Conservation (phyloP, 2,329 filamentous ascomycete genomes). For the Beauveria sp. region DNA sequence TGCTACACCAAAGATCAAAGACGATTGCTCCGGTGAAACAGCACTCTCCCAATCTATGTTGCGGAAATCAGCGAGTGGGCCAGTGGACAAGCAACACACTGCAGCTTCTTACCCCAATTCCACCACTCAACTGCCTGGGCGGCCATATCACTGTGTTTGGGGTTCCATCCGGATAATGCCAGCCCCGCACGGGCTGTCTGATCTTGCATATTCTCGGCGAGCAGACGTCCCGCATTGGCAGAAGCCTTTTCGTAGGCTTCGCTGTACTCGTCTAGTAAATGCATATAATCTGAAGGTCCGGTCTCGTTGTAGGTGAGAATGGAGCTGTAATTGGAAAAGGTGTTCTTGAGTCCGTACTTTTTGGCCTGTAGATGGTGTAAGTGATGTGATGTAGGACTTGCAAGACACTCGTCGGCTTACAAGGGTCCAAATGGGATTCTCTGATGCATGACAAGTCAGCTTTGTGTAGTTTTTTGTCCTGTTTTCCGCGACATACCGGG, state of each 20-base stretch:
- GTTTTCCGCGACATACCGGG: constrained; percentile 15
- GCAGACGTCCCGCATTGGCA: constrained; percentile 47
- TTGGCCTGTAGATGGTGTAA: constrained; percentile 29
- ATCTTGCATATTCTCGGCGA: constrained; percentile 54
- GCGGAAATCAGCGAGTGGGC: background rate
- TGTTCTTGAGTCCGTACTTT: constrained; percentile 49
- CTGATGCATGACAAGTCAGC: constrained; percentile 20
- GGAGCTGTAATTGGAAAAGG: constrained; percentile 49
- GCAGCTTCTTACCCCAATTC: constrained; percentile 25
- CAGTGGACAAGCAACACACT: background rate
- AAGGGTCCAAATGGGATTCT: constrained; percentile 57
- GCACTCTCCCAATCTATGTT: constrained; percentile 16
- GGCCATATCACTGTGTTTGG: constrained; percentile 42
- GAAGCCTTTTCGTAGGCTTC: constrained; percentile 36
- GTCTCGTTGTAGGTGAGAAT: constrained; percentile 54
- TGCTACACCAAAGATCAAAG: constrained; percentile 46
- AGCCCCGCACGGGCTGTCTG: constrained; percentile 51
- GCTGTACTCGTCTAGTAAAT: constrained; percentile 43
- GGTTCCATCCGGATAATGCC: constrained; percentile 54
- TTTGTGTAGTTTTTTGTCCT: background rate
- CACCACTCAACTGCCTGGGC: constrained; percentile 56
- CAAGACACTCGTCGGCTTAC: background rate
- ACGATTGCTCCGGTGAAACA: constrained; percentile 45
- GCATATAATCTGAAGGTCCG: constrained; percentile 43
- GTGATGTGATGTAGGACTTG: background rate